Evolutionary conservation across 1,284 basidiomycete genomes (phyloP), one percentile per base, ranked within the genome.

Genomic region (Ustanciosporium gigantosporum): DNA sequence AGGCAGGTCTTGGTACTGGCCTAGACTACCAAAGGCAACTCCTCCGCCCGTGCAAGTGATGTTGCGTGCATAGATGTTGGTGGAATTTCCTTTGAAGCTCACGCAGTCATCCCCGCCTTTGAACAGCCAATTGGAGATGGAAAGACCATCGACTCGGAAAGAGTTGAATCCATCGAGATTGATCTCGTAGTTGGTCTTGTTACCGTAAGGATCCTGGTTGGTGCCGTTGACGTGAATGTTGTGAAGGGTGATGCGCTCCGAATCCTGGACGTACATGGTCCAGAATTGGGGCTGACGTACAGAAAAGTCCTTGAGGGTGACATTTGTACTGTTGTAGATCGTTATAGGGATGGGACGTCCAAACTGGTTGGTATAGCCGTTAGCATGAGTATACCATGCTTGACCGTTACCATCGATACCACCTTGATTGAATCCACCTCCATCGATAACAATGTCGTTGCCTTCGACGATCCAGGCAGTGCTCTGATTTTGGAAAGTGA

Each of bases 201-300:
- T 40, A 21, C 38, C 38, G 6, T 25, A 25, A 14, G 38, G 38
- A 40, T 40, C 38, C 38, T 25, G 29, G 38, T 40, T 40, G 25
- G 17, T 29, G 14, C 38, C 38, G 17, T 40, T 40, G 38, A 29
- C 31, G 11, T 21, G 31, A 22, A 40, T 40, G 25, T 40, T 40
- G 38, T 40, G 29, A 29, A 40, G 29, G 25, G 21, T 25, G 4
- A 40, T 29, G 16, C 31, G 29, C 11, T 22, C 19, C 38, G 38
- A 40, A n/a, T 40, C 38, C 17, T 40, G 38, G 14, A 40, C 38
- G 25, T 29, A 40, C 17, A 40, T 29, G 16, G 17, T 5, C 38
- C 38, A 40, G 25, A 40, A 40, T n/a, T 40, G 38, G 17, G 38
- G 38, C 38, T 40, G 38, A n/a, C 31, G 31, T 25, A 40, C 29